Conservation (phyloP, 768 basidiomycete species). For the Imleria badia region DNA sequence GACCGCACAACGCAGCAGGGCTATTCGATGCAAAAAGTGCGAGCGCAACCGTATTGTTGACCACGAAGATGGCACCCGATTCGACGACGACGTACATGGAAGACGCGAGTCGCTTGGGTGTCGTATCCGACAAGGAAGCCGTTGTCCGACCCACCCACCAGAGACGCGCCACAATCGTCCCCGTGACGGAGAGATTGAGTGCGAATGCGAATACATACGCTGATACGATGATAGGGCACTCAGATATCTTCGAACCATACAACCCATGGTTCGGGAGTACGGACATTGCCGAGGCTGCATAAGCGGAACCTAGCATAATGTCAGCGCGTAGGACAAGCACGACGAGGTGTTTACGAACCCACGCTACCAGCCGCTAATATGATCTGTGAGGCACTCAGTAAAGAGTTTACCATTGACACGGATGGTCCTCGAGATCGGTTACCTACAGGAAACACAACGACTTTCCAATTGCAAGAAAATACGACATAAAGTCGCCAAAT, state of each 20-base stretch:
- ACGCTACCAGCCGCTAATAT: not conserved
- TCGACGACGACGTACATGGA: not conserved
- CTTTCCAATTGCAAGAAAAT: not conserved
- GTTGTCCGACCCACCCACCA: not conserved
- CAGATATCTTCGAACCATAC: not conserved
- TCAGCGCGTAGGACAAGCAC: not conserved
- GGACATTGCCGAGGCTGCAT: not conserved
- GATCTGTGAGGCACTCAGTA: not conserved
- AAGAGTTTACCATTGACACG: not conserved
- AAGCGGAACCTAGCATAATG: not conserved
- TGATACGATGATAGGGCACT: not conserved
- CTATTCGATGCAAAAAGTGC: not conserved
- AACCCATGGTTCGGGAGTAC: not conserved
- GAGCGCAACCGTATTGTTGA: not conserved
- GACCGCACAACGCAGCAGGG: not conserved
- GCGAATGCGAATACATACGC: not conserved
- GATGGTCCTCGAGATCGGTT: not conserved
- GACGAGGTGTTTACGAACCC: not conserved
- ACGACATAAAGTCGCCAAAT: slow-evolving; percentile 8
- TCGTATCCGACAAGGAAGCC: not conserved
- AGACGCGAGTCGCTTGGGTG: not conserved
- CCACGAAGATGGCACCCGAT: not conserved
- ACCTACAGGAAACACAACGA: not conserved
- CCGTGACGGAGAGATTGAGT: not conserved
- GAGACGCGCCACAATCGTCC: not conserved